Percentiles rank a stretch among this genome's conserved stretches.
These are phyloP conservation scores for Sporothrix brasiliensis DNA, from an alignment of 2,329 filamentous ascomycete species.

Conservation along the genomic window DNA sequence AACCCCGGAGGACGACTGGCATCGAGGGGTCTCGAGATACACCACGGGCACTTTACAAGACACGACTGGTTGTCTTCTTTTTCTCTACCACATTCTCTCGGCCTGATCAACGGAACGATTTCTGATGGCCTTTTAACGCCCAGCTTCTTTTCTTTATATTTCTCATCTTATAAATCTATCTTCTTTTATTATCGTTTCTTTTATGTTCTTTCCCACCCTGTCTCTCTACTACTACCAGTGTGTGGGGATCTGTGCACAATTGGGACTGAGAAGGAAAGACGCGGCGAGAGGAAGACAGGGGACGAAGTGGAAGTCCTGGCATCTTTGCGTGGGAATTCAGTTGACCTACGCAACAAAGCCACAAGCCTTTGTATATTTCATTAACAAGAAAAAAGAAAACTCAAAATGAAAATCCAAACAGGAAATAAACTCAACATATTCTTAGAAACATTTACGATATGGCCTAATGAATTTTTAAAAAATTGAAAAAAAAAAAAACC, in stretches of 20 bases:
- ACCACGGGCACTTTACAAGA: not conserved
- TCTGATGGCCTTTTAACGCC: not conserved
- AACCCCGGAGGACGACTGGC: not conserved
- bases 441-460: conserved; percentile 1
- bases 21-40: not conserved
- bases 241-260: not conserved
- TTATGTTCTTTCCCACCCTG: not conserved
- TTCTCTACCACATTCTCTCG: not conserved
- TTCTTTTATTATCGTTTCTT: not conserved
- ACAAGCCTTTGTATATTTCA: conserved; percentile 10
- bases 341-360: not conserved
- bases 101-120: not conserved
- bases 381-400: not conserved
- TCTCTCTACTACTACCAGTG: not conserved
- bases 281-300: not conserved
- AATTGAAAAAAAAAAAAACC: not conserved
- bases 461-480: conserved; percentile 3
- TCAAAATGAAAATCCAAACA: conserved; percentile 12
- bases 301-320: not conserved
- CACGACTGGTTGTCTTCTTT: not conserved
- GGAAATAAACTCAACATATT: not conserved
- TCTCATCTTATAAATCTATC: conserved; percentile 12
- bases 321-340: conserved; percentile 8
- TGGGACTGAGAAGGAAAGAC: not conserved
- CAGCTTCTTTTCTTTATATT: not conserved